These are phyloP conservation scores for Colletotrichum musae DNA, from an alignment of 2,329 filamentous ascomycete genomes.

Conservation along the genomic window DNA sequence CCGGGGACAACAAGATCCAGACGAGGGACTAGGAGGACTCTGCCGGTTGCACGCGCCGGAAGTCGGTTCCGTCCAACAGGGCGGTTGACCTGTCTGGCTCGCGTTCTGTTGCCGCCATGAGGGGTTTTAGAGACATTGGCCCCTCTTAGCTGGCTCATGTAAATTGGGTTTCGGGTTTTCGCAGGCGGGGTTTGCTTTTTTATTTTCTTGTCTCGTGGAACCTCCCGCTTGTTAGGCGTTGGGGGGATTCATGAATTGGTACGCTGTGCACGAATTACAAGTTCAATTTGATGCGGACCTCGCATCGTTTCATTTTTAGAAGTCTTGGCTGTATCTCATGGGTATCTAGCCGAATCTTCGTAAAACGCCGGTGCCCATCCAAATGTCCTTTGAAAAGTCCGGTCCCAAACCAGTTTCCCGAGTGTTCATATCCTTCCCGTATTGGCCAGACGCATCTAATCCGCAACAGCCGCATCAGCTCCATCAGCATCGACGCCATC, in stretches of 20 bases:
- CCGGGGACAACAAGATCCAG: conserved; percentile 92
- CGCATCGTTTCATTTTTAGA: neutral
- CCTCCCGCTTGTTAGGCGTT: conserved; percentile 5
- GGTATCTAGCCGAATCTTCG: conserved; percentile 10
- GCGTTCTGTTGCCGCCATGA: neutral
- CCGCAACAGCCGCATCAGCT: neutral
- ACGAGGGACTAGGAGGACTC: conserved; percentile 63
- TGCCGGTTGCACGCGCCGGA: neutral
- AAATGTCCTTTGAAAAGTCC: neutral
- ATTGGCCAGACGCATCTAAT: too few relatives aligned
- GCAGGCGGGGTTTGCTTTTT: conserved; percentile 1
- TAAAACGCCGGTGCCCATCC: conserved; percentile 9
- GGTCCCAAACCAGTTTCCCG: neutral
- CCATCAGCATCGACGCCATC: neutral
- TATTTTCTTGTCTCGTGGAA: neutral
- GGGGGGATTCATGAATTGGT: conserved; percentile 16
- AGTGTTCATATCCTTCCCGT: neutral
- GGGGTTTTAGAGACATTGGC: neutral
- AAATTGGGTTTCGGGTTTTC: conserved; percentile 8
- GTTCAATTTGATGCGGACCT: conserved; percentile 3
- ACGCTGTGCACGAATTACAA: conserved; percentile 33
- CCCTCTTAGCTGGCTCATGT: neutral
- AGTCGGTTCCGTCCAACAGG: too few relatives aligned
- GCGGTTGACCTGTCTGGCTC: neutral
- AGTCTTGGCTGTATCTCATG: neutral